Conservation (phyloP, 106 monocot genomes). For the Dioscorea alata region DNA sequence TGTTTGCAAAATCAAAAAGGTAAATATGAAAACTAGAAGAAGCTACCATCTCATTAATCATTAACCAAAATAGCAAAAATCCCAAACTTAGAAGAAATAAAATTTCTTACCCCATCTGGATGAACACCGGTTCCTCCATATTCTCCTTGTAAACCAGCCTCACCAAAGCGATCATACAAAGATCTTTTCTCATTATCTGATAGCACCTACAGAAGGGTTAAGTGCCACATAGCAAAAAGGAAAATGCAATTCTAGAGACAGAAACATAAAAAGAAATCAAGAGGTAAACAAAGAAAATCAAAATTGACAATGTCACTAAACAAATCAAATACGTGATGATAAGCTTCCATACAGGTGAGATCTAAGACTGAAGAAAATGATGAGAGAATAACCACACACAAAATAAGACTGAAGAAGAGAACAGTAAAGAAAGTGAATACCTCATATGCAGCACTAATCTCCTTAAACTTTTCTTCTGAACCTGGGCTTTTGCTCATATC, state of each 20-base stretch:
- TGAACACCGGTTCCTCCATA: constrained; percentile 38
- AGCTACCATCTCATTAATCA: no score
- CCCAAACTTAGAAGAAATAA: background rate
- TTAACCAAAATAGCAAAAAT: no score
- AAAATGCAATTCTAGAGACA: background rate
- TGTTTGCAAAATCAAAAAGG: no score
- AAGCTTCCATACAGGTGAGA: background rate
- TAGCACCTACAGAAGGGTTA: constrained; percentile 63
- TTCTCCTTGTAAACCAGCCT: constrained; percentile 57
- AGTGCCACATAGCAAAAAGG: constrained; percentile 16
- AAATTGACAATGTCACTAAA: no score
- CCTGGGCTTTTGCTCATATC: constrained; percentile 92
- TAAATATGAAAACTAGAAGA: no score
- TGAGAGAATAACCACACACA: no score
- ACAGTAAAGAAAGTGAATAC: constrained; percentile 25
- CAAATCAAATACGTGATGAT: no score
- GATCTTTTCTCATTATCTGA: constrained; percentile 95
- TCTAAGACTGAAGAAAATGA: background rate
- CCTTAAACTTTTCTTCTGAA: constrained; percentile 96
- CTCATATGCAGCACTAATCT: constrained; percentile 99
- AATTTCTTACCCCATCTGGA: constrained; percentile 52
- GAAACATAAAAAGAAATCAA: background rate
- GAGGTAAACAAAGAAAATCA: no score
- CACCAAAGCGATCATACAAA: constrained; percentile 87
- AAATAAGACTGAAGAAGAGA: background rate